A percentile compares a stretch with the other conserved stretches of the same genome.
These are phyloP conservation scores for Leishmania turanica DNA, from an alignment of 208 protist genomes.

Conservation along the genomic window DNA sequence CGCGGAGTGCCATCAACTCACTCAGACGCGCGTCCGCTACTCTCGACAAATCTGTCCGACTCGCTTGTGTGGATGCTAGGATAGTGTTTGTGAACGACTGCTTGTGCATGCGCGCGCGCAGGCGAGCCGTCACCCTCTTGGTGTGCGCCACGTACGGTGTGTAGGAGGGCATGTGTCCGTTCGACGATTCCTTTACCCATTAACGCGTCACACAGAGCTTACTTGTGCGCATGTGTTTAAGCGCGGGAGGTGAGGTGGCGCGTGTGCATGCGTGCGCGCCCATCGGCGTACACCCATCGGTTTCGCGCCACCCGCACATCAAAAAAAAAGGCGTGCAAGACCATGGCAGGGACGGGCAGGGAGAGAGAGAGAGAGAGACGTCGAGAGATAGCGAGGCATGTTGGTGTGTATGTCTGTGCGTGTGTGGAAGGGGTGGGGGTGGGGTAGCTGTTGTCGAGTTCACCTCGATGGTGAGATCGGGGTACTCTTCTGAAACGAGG, in stretches of 20 bases:
- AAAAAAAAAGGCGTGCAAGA: not conserved
- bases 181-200: not conserved
- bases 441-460: not conserved
- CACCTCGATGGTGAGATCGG: not conserved
- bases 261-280: not conserved
- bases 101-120: slow-evolving; percentile 71
- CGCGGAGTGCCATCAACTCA: slow-evolving; percentile 42
- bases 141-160: slow-evolving; percentile 49
- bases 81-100: slow-evolving; percentile 52
- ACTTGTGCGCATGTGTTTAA: not conserved
- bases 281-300: not conserved
- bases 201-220: not conserved
- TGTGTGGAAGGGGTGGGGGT: not conserved
- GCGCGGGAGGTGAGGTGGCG: not conserved
- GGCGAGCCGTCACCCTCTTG: slow-evolving; percentile 46
- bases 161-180: slow-evolving; percentile 1
- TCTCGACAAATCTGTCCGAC: slow-evolving; percentile 27
- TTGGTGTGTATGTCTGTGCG: not conserved
- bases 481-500: not conserved
- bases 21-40: slow-evolving; percentile 44
- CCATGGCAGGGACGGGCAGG: not conserved
- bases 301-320: not conserved
- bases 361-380: not conserved
- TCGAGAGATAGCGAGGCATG: not conserved
- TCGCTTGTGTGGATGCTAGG: slow-evolving; percentile 14